These are phyloP conservation scores for Rhynchosporium agropyri DNA, from an alignment of 2,329 filamentous ascomycete species.

Conservation along the genomic window DNA sequence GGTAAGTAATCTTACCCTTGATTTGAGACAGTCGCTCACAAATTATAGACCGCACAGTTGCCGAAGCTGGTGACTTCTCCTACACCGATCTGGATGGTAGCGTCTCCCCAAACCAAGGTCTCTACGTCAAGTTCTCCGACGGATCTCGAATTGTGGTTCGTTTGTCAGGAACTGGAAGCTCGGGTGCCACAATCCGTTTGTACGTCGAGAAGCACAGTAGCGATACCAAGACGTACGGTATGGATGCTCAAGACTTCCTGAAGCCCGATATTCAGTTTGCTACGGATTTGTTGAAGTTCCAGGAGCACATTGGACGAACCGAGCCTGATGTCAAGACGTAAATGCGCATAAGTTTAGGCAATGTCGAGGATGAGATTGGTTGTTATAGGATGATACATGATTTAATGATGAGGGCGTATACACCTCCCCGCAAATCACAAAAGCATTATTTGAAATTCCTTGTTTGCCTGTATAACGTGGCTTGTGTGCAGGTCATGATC, in stretches of 20 bases:
- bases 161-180: slow-evolving; percentile 91
- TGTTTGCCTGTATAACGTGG: neutral
- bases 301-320: slow-evolving; percentile 89
- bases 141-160: slow-evolving; percentile 94
- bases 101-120: slow-evolving; percentile 91
- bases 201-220: slow-evolving; percentile 96
- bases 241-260: slow-evolving; percentile 92
- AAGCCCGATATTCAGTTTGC: slow-evolving; percentile 87
- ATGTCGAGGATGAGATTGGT: neutral
- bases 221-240: slow-evolving; percentile 74
- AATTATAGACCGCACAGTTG: slow-evolving; percentile 70
- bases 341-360: slow-evolving; percentile 25
- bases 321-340: slow-evolving; percentile 97
- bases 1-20: slow-evolving; percentile 51
- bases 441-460: neutral
- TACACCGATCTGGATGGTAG: slow-evolving; percentile 99
- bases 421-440: neutral
- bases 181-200: slow-evolving; percentile 91
- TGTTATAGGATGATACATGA: neutral
- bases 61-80: slow-evolving; percentile 91
- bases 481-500: neutral
- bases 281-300: slow-evolving; percentile 83
- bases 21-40: slow-evolving; percentile 17
- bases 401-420: neutral
- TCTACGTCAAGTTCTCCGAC: slow-evolving; percentile 92